A percentile compares a stretch with the other conserved stretches of the same genome.
phyloP scores from a whole-genome alignment of 257 asterid genomes.

The Solanum paucissectum region DNA sequence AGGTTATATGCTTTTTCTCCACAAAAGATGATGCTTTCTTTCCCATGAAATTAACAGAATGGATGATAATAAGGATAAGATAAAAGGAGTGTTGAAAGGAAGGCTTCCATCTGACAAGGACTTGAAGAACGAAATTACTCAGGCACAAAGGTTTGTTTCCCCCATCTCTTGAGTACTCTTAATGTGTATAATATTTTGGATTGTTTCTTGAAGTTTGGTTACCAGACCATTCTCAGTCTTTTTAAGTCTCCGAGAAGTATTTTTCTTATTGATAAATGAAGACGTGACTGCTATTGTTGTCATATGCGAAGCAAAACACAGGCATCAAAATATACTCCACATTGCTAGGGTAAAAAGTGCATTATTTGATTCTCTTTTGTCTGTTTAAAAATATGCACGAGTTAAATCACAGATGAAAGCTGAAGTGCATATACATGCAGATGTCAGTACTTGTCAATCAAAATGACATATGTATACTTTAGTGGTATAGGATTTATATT shows the following conservation, averaged over 20 bases:
- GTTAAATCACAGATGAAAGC: neutral
- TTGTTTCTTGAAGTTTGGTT: neutral
- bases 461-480: neutral
- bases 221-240: neutral
- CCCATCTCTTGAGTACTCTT: neutral
- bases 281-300: neutral
- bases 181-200: neutral
- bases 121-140: slow-evolving; percentile 65
- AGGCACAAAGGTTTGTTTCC: slow-evolving; percentile 62
- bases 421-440: neutral
- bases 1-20: neutral
- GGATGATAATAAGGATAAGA: slow-evolving; percentile 70
- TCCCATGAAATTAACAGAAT: slow-evolving; percentile 38
- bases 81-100: slow-evolving; percentile 84
- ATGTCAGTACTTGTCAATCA: neutral
- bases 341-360: neutral
- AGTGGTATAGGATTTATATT: neutral
- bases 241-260: neutral
- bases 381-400: neutral
- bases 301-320: neutral
- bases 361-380: neutral
- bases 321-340: neutral
- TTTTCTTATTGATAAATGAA: neutral
- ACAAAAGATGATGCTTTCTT: neutral
- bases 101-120: slow-evolving; percentile 90